Percentiles rank a stretch among this genome's conserved stretches.
These are phyloP conservation scores for Phytophthora aleatoria DNA, from an alignment of 352 stramenopile species.

Conservation along the genomic window DNA sequence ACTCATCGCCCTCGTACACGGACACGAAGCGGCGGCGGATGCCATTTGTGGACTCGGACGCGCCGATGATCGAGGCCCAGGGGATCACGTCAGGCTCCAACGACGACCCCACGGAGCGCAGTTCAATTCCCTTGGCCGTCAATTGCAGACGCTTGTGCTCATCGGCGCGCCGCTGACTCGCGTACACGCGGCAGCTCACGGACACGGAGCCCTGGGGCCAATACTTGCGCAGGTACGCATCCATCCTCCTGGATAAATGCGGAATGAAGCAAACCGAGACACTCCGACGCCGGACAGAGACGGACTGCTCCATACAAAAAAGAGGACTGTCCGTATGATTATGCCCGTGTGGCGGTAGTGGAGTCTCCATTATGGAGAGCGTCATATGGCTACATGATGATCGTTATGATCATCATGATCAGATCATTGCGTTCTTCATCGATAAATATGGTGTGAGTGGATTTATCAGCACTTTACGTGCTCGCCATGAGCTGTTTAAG, in stretches of 20 bases:
- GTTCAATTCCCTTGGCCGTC: slow-evolving; percentile 41
- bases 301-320: slow-evolving; percentile 3
- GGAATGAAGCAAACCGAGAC: slow-evolving; percentile 18
- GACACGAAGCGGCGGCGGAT: slow-evolving; percentile 30
- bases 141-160: slow-evolving; percentile 40
- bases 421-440: background rate
- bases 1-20: slow-evolving; percentile 23
- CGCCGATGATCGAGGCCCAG: slow-evolving; percentile 54
- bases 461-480: slow-evolving; percentile 14
- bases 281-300: slow-evolving; percentile 7
- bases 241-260: slow-evolving; percentile 17
- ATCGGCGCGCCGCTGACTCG: slow-evolving; percentile 27
- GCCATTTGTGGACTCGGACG: slow-evolving; percentile 33
- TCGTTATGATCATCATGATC: no score
- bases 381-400: background rate
- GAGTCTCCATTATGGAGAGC: background rate
- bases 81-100: slow-evolving; percentile 36
- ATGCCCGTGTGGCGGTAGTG: background rate
- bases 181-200: slow-evolving; percentile 36
- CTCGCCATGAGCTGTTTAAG: slow-evolving; percentile 62
- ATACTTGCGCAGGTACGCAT: slow-evolving; percentile 34
- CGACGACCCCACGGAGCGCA: slow-evolving; percentile 21
- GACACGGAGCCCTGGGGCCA: slow-evolving; percentile 31
- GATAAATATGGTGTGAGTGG: slow-evolving; percentile 28
- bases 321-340: slow-evolving; percentile 7